Evolutionary conservation across 306 rosid species (phyloP), one percentile per base, ranked within the genome.

Genomic region (Rubus parviflorus): DNA sequence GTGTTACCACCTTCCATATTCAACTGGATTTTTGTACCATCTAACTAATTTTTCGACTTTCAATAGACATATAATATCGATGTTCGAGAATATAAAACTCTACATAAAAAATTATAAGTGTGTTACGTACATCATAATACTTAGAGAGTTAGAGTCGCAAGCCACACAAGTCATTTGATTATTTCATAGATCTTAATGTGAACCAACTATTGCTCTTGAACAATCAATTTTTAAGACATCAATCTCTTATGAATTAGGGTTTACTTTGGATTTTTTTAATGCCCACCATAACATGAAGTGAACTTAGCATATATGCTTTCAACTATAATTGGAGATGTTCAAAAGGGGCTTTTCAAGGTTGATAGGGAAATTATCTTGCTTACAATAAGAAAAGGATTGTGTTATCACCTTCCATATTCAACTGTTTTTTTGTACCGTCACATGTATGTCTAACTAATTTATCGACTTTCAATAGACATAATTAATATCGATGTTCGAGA

Each of bases 241-340:
- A 48, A 70, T 30, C 47, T 52, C 8, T 52, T 7, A 11, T 11
- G 38, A 25, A 6, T 72, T 52, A 3, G 75, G 38, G 60, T 62
- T 63, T 63, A 63, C 46, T 72, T 72, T 72, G 14, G 38, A n/a
- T 9, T 72, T 38, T 14, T 72, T 53, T 20, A 42, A 20, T 15
- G 37, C 10, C 65, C 51, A 20, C 65, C 35, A 41, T 3, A 20
- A 20, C 52, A 16, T 38, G 43, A 30, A 38, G 15, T 13, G 22
- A 38, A 53, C 35, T 66, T 6, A 41, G 71, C 71, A 66, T 41
- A 3, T 30, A 30, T 65, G 48, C 25, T 40, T 40, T 65, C 5
- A 8, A 20, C 12, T 45, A 42, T 40, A 20, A 16, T 6, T 7
- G 48, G 51, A 22, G 25, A 67, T 41, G 70, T 66, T 66, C 22